Evolutionary conservation across 768 basidiomycete species (phyloP), one percentile per base, ranked within the genome.

Genomic region (Termitomyces sp.): DNA sequence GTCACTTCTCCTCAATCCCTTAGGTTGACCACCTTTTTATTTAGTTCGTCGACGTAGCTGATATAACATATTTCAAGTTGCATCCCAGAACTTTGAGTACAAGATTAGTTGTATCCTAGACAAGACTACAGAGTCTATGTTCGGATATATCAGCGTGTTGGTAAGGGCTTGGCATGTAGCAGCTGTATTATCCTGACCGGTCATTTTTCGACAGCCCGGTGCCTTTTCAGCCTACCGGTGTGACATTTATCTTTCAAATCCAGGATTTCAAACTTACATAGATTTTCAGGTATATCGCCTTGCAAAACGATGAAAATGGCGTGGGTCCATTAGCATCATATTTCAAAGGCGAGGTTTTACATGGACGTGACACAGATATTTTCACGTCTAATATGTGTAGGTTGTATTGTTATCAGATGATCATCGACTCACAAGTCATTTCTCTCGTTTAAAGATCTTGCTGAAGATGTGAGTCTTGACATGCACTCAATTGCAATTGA

Each of bases 301-400:
- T 98, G 57, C 89, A 91, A 69, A 97, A 98, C 64, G 83, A 94
- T 65, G 82, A 83, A 61, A 73, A 76, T 20, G 95, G 94, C 0
- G 76, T 81, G 24, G 96, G 96, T 0, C 96, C 96, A 5, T 74
- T 98, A 4, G 90, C 93, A 14, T 94, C 95, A 16, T 99, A 99
- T 70, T 99, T 99, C 79, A 91, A 98, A 68, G 97, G 97, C 9
- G 97, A 99, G 69, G 80, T 88, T 22, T 71, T 92, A 26, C 86
- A 89, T 62, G 92, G 90, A 10, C 81, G 85, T 29, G 89, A 92
- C 66, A 90, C 92, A 0, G 92, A 94, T 66, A 93, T 96, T 46
- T 94, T 94, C 71, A 95, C 92, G 5, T 94, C 94, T 8, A 97
- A 97, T 65, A 96, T 96, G 94, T 98, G 90, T 90, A 72, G 53